Base-by-base conservation (phyloP, 202 grass and related monocot species). In the Carex sylvatica region DNA sequence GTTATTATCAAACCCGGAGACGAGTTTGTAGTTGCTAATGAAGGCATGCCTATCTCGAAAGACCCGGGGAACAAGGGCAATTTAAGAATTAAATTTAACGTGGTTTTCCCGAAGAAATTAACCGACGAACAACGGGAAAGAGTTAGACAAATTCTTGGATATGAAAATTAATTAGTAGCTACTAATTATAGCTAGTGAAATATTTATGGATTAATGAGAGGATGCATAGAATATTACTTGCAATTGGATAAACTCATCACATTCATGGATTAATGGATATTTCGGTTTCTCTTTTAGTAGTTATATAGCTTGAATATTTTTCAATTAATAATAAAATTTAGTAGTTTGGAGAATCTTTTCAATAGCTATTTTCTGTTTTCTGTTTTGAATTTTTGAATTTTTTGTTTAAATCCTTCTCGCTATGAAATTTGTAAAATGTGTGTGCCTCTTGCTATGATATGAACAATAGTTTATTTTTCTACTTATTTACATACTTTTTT, bases 11-110 rank as follows among this genome's bases (percentile, higher is more conserved):
- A 44, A 46, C 80, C 91, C 0, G 85, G 91, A 2, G 53, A 92
- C 26, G 91, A 97, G 79, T 51, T 90, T 44, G 82, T 89, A 46
- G 36, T 97, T 59, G 80, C 88, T 2, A 84, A 84, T 59, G 89
- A 97, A 66, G 94, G 94, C 61, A 97, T 92, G 94, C 91, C 94
- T 12, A 89, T 94, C 35, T 81, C 89, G 3, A 91, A 86, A 14
- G 87, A 97, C 56, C 89, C 87, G 5, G 65, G 86, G 1, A 84
- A 89, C 14, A 90, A 80, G 26, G 94, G 91, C 10, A 83, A 84
- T 83, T 65, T 97, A 16, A 80, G 89, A 77, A 66, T 97, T 64
- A 71, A 70, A 63, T 90, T 93, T 9, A 84, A 92, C 26, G 85
- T 93, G 58, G 53, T 12, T 30, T 93, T 97, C 70, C 91, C 91